Conservation (phyloP, 139 green algal genomes). For the Picochlorum sp. region DNA sequence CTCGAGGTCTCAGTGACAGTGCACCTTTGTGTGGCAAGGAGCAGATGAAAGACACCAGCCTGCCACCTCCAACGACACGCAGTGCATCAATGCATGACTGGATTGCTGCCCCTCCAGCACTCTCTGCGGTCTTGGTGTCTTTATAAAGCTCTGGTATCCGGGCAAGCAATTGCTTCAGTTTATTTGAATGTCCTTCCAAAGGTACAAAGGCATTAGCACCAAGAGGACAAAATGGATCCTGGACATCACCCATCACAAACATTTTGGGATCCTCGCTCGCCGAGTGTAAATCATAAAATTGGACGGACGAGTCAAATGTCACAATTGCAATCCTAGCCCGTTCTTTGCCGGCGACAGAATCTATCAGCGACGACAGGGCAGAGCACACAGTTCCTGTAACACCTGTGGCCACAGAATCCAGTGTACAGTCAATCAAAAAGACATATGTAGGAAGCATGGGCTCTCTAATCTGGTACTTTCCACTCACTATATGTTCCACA, state of each 20-base stretch:
- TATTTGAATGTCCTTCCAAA: constrained; percentile 1
- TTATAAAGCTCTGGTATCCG: constrained; percentile 59
- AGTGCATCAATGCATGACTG: constrained; percentile 58
- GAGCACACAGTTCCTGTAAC: constrained; percentile 52
- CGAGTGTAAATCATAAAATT: constrained; percentile 66
- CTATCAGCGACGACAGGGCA: constrained; percentile 49
- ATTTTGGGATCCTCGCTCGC: constrained; percentile 46
- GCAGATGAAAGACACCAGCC: constrained; percentile 68
- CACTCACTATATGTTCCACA: constrained; percentile 65
- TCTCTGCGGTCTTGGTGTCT: constrained; percentile 31
- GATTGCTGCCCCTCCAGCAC: constrained; percentile 48
- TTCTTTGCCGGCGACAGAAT: constrained; percentile 52
- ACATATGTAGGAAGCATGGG: constrained; percentile 66
- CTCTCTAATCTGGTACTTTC: constrained; percentile 65
- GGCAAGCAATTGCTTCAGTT: constrained; percentile 46
- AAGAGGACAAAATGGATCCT: constrained; percentile 42
- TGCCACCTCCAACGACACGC: constrained; percentile 55
- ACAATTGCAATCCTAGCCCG: constrained; percentile 58
- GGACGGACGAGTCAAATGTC: constrained; percentile 73
- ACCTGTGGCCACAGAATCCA: constrained; percentile 51
- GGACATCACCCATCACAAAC: constrained; percentile 69
- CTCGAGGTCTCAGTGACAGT: constrained; percentile 45
- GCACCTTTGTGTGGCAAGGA: constrained; percentile 50
- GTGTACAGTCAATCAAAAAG: constrained; percentile 77
- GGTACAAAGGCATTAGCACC: constrained; percentile 15